Evolutionary conservation across 441 rosid species (phyloP), one percentile per base, ranked within the genome.

Genomic region (Croton laevigatus): DNA sequence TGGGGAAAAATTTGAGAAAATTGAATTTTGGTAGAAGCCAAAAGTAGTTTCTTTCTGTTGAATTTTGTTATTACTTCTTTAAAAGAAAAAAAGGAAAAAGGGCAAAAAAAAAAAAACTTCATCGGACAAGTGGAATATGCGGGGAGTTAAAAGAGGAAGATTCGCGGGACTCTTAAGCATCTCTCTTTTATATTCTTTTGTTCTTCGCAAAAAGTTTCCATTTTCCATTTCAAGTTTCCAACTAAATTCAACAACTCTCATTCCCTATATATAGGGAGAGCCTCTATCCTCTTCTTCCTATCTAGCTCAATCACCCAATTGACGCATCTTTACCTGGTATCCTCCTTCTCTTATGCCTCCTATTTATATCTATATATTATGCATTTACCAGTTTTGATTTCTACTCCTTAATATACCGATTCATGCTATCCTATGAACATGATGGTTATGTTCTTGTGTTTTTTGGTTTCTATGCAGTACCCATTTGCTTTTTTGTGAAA

Each of bases 111-210:
- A 20, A 55, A 36, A 65, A 55, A 49, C 32, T 23, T 57, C 17
- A 71, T 11, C 57, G 1, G 75, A 13, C 5, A 12, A 48, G 23
- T 20, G 70, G 83, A 76, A 81, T 81, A 77, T 84, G 79, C 82
- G 64, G 4, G 13, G 6, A 11, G 55, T 63, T 19, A 53, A 46
- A 61, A 1, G 44, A 22, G 17, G 85, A 80, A 84, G 85, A 80
- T 84, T 81, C 85, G 68, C 19, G 54, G 3, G 12, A 3, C 27
- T 22, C 51, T 55, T 70, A 54, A 75, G 82, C 84, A 80, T 81
- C 84, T 80, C 58, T 36, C 64, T 53, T 20, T 55, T 12, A 44
- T 59, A 59, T 66, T 36, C 73, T 12, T 37, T 62, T 69, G 57
- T 45, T 22, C 62, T 19, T 19, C 19, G 22, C 4, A 10, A 4